A percentile compares a stretch with the other conserved stretches of the same genome.
phyloP scores from a whole-genome alignment of 2,329 filamentous ascomycete genomes.

The Xylaria sp. region DNA sequence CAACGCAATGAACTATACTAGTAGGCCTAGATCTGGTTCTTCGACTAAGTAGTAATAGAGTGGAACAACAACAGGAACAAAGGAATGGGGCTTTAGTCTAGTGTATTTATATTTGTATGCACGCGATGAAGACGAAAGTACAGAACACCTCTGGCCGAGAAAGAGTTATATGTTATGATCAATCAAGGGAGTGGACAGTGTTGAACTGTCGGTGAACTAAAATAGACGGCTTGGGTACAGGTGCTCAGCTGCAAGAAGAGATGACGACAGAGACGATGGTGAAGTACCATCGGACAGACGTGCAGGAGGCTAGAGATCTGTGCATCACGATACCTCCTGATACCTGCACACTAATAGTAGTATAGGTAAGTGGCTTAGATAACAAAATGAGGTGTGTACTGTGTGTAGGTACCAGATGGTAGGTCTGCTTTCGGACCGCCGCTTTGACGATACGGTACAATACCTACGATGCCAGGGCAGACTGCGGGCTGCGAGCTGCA shows the following conservation, averaged over 20 bases:
- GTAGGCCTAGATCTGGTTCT: neutral
- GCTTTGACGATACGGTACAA: conserved; percentile 15
- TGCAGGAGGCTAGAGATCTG: conserved; percentile 1
- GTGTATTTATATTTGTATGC: conserved; percentile 10
- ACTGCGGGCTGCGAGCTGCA: conserved; percentile 24
- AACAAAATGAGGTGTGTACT: too few relatives aligned
- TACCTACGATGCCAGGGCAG: conserved; percentile 20
- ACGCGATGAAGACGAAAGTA: neutral
- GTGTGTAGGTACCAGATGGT: too few relatives aligned
- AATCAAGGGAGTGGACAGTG: neutral
- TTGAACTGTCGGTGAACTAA: conserved; percentile 25
- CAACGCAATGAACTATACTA: neutral
- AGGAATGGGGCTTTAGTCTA: neutral
- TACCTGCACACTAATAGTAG: neutral
- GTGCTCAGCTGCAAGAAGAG: neutral
- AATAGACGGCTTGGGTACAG: conserved; percentile 8
- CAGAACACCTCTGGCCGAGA: neutral
- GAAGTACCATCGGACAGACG: neutral
- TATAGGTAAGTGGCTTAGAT: neutral
- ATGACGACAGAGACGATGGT: conserved; percentile 24
- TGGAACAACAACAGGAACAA: neutral
- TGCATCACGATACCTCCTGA: neutral
- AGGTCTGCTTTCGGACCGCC: conserved; percentile 20
- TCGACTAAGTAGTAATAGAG: neutral
- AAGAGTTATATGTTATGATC: neutral